Percentiles rank a stretch among this genome's conserved stretches.
Conservation (phyloP, 2,329 filamentous ascomycete genomes). For the Penicillium sp. region DNA sequence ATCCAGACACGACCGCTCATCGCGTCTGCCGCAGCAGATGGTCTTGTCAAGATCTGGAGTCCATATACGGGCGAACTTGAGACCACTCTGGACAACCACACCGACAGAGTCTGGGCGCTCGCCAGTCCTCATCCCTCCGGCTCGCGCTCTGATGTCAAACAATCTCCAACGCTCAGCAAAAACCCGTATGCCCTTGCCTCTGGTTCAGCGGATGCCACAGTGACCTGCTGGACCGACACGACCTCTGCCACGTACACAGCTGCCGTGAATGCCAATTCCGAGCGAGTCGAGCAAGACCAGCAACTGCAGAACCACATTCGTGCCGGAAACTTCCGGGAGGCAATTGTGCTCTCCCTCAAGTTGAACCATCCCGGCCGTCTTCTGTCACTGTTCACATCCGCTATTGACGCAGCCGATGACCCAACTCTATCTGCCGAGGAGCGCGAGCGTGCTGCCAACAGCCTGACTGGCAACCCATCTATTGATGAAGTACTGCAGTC, state of each 20-base stretch:
- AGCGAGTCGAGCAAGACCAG: constrained; percentile 90
- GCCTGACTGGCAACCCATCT: constrained; percentile 46
- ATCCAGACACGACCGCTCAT: constrained; percentile 47
- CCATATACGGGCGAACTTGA: constrained; percentile 78
- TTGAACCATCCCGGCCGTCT: constrained; percentile 91
- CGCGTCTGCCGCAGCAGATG: constrained; percentile 86
- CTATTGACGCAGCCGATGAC: constrained; percentile 70
- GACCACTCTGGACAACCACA: constrained; percentile 92
- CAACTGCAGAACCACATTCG: constrained; percentile 90
- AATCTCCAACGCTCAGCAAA: constrained; percentile 30
- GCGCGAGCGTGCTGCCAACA: constrained; percentile 27
- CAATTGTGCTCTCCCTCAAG: constrained; percentile 85
- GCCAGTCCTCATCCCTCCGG: constrained; percentile 58
- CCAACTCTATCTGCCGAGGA: constrained; percentile 29
- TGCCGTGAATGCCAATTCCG: constrained; percentile 68
- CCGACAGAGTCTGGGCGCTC: constrained; percentile 90
- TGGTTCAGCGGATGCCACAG: constrained; percentile 84
- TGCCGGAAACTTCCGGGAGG: constrained; percentile 82
- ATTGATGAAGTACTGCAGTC: constrained; percentile 82
- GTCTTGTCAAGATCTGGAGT: constrained; percentile 95
- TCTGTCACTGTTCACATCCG: constrained; percentile 76
- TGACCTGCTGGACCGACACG: constrained; percentile 95
- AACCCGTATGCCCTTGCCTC: constrained; percentile 73
- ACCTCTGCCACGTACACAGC: constrained; percentile 74
- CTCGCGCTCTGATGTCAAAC: constrained; percentile 31